phyloP scores from a whole-genome alignment of 306 rosid species.

The Sophora flavescens region DNA sequence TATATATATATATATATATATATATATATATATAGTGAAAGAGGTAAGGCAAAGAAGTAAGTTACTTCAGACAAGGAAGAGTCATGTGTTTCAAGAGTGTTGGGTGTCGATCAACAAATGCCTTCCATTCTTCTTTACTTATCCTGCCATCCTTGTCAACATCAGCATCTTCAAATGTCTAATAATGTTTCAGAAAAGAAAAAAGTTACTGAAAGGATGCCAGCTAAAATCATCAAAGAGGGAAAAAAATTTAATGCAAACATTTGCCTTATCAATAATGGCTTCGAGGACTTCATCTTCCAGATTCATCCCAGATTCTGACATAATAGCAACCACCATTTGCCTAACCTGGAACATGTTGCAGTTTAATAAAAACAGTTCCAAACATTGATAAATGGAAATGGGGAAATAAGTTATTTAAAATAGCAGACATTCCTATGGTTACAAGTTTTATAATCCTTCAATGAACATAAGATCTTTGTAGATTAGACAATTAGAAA shows the following conservation, averaged over 20 bases:
- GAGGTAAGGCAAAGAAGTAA: slow-evolving; percentile 27
- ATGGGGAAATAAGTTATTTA: neutral
- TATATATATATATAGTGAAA: neutral
- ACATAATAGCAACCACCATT: slow-evolving; percentile 71
- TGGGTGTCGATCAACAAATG: slow-evolving; percentile 59
- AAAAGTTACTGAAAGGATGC: neutral
- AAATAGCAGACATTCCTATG: slow-evolving; percentile 13
- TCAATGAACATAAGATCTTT: slow-evolving; percentile 10
- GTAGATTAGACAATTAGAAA: slow-evolving; percentile 17
- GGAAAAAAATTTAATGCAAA: neutral
- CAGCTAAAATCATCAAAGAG: slow-evolving; percentile 8
- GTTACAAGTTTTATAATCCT: slow-evolving; percentile 25
- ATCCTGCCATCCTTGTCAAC: slow-evolving; percentile 70
- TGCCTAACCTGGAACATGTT: slow-evolving; percentile 62
- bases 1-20: too few species aligned
- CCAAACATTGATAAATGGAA: slow-evolving; percentile 1
- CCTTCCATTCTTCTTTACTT: slow-evolving; percentile 71
- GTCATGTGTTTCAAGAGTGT: slow-evolving; percentile 72
- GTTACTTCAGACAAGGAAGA: slow-evolving; percentile 63
- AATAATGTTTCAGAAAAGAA: neutral
- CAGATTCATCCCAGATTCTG: slow-evolving; percentile 56
- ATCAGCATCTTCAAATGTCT: slow-evolving; percentile 79
- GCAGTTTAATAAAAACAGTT: slow-evolving; percentile 7
- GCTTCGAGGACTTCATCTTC: slow-evolving; percentile 62
- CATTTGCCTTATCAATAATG: slow-evolving; percentile 63